Percentiles rank a stretch among this genome's conserved stretches.
Conservation (phyloP, 2,329 filamentous ascomycete genomes). For the Dryadomyces sulphureus region DNA sequence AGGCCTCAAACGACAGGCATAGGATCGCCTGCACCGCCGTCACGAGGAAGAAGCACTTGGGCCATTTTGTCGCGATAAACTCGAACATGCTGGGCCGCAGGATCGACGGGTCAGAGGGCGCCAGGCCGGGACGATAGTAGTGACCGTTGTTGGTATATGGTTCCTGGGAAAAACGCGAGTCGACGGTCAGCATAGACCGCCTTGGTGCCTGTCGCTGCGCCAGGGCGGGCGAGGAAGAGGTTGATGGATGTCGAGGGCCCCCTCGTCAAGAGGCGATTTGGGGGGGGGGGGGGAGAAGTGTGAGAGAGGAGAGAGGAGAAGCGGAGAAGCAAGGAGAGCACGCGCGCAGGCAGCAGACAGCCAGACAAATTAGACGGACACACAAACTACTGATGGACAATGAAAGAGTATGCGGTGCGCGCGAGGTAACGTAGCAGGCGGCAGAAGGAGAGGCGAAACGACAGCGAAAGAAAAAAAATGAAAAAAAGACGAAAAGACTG, state of each 20-base stretch:
- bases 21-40: slow-evolving; percentile 64
- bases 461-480: not conserved
- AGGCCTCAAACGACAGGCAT: slow-evolving; percentile 77
- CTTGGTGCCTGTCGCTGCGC: slow-evolving; percentile 29
- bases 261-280: too few relatives aligned
- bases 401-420: too few relatives aligned
- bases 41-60: slow-evolving; percentile 67
- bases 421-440: too few relatives aligned
- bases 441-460: not conserved
- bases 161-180: slow-evolving; percentile 17
- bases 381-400: not conserved
- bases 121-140: slow-evolving; percentile 19
- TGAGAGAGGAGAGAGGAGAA: not conserved
- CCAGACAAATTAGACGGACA: not conserved
- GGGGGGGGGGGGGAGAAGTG: not conserved
- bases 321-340: not conserved
- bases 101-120: slow-evolving; percentile 18
- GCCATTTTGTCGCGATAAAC: slow-evolving; percentile 73
- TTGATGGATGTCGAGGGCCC: not conserved
- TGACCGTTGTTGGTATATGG: slow-evolving; percentile 18
- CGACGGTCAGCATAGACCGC: slow-evolving; percentile 27
- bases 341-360: too few relatives aligned
- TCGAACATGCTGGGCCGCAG: slow-evolving; percentile 44
- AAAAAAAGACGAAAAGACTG: not conserved
- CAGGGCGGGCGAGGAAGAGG: slow-evolving; percentile 21